phyloP scores from a whole-genome alignment of 108 stramenopile species.

The Cylindrotheca fusiformis region DNA sequence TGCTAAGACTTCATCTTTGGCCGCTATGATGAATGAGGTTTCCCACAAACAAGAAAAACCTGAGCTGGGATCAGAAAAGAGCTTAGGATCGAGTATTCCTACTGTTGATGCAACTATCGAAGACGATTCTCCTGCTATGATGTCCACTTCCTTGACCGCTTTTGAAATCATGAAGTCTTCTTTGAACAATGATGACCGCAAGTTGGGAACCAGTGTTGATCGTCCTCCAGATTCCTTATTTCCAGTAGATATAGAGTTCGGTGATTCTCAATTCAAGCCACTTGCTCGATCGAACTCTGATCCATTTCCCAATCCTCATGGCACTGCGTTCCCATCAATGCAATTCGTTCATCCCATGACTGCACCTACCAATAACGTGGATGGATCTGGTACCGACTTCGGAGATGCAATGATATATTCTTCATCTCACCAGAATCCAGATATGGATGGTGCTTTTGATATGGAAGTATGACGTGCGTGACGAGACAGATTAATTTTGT shows the following conservation, averaged over 20 bases:
- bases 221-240: neutral
- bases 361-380: neutral
- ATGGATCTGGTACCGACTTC: neutral
- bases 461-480: constrained; percentile 33
- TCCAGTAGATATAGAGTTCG: neutral
- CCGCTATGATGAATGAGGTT: constrained; percentile 28
- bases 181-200: neutral
- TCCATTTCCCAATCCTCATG: constrained; percentile 17
- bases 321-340: constrained; percentile 15
- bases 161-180: constrained; percentile 33
- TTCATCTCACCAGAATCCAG: constrained; percentile 9
- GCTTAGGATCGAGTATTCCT: neutral
- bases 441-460: constrained; percentile 34
- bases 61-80: neutral
- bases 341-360: constrained; percentile 1
- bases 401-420: neutral
- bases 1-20: constrained; percentile 17
- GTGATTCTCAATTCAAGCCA: constrained; percentile 13
- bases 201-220: neutral
- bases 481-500: neutral
- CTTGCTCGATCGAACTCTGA: constrained; percentile 30
- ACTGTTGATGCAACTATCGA: neutral
- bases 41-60: neutral
- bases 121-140: constrained; percentile 14
- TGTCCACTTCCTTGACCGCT: constrained; percentile 38